A percentile compares a stretch with the other conserved stretches of the same genome.
Evolutionary conservation across 2,329 filamentous ascomycete species (phyloP).

Genomic region (Fusarium sp.): DNA sequence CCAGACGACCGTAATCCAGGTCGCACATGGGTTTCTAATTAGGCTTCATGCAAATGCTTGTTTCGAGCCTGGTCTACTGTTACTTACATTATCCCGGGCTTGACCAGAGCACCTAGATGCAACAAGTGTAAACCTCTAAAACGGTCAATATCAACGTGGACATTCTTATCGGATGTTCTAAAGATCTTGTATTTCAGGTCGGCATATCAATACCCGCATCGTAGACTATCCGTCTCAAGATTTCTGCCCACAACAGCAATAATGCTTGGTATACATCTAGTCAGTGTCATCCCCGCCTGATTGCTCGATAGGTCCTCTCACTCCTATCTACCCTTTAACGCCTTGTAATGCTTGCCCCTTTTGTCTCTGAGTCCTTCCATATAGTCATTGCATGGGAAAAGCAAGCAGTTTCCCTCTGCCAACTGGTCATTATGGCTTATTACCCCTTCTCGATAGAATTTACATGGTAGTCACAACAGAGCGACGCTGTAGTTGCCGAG

Average conservation of each 20-base stretch:
- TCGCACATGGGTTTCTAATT: background rate
- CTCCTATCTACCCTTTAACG: constrained; percentile 26
- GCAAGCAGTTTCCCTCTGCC: constrained; percentile 1
- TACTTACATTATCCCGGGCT: background rate
- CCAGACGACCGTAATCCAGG: background rate
- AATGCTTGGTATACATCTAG: background rate
- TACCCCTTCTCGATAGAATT: background rate
- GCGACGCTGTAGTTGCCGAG: background rate
- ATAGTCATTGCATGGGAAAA: constrained; percentile 6
- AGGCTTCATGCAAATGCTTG: background rate
- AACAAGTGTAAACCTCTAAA: background rate
- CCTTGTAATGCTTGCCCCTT: constrained; percentile 26
- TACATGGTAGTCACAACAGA: background rate
- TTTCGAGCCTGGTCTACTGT: background rate
- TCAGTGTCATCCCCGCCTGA: background rate
- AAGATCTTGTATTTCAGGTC: background rate
- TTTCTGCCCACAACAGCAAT: background rate
- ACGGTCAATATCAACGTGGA: background rate
- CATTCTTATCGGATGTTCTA: background rate
- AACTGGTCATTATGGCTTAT: constrained; percentile 20
- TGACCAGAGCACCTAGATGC: background rate
- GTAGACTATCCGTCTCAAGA: constrained; percentile 21
- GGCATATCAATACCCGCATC: background rate
- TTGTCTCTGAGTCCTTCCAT: background rate
- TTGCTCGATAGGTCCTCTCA: background rate